These are phyloP conservation scores for Aspergillus spinulosporus DNA, from an alignment of 2,329 filamentous ascomycete species.

Conservation along the genomic window DNA sequence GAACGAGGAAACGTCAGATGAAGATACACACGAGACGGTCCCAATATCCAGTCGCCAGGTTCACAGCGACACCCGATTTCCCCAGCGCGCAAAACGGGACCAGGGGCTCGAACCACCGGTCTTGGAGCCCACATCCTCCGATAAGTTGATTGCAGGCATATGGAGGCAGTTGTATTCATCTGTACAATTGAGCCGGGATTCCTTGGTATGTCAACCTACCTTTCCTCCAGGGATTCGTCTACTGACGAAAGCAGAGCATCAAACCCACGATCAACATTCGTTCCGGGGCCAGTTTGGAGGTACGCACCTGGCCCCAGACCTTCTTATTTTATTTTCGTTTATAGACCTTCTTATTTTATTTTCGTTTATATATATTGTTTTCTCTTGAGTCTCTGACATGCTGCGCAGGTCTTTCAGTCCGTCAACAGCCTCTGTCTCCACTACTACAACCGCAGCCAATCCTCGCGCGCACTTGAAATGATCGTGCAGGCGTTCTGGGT, in stretches of 20 bases:
- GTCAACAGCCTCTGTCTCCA: slow-evolving; percentile 27
- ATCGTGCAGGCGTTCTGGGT: slow-evolving; percentile 60
- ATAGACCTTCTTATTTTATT: no score
- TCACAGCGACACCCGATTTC: slow-evolving; percentile 29
- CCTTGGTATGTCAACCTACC: slow-evolving; percentile 16
- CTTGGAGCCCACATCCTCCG: slow-evolving; percentile 49
- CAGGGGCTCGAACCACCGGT: slow-evolving; percentile 38
- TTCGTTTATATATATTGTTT: no score
- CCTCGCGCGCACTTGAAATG: slow-evolving; percentile 59
- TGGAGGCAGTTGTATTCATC: slow-evolving; percentile 50
- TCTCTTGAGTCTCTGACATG: no score
- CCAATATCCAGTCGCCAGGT: slow-evolving; percentile 21
- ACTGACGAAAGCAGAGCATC: slow-evolving; percentile 7
- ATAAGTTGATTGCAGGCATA: slow-evolving; percentile 52
- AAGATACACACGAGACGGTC: no score
- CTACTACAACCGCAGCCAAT: slow-evolving; percentile 48
- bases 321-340: no score
- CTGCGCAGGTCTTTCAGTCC: slow-evolving; percentile 21
- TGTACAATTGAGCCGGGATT: slow-evolving; percentile 19
- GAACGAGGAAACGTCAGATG: no score
- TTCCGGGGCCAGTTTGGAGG: slow-evolving; percentile 22
- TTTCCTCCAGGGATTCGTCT: not conserved
- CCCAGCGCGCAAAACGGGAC: slow-evolving; percentile 25
- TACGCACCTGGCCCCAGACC: no score
- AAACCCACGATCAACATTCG: slow-evolving; percentile 21